A percentile compares a stretch with the other conserved stretches of the same genome.
Evolutionary conservation across 1,284 basidiomycete species (phyloP).

Genomic region (Cutaneotrichosporon cavernicola): DNA sequence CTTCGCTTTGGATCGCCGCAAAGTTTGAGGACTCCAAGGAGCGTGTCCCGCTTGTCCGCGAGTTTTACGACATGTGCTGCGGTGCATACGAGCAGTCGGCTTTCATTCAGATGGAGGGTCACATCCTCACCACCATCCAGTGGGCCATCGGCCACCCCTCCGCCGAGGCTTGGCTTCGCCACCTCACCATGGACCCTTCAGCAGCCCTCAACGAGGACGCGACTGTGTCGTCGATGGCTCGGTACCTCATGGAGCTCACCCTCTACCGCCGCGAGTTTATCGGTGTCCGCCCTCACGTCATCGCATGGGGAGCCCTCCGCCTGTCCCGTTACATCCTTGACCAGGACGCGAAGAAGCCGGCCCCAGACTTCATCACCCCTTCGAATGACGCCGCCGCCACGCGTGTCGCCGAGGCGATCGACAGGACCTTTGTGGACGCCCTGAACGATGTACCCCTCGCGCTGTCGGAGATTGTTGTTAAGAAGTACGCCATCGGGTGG

Average conservation of each 20-base stretch:
- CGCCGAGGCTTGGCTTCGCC: constrained; percentile 92
- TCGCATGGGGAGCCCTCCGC: constrained; percentile 82
- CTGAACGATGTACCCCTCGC: constrained; percentile 67
- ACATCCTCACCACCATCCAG: constrained; percentile 91
- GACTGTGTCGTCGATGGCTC: constrained; percentile 87
- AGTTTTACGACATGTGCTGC: constrained; percentile 90
- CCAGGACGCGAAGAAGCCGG: constrained; percentile 65
- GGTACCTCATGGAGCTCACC: constrained; percentile 98
- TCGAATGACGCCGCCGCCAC: constrained; percentile 38
- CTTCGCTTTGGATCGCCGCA: constrained; percentile 96
- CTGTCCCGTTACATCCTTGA: constrained; percentile 84
- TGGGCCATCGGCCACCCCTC: constrained; percentile 98
- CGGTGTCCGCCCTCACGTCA: constrained; percentile 75
- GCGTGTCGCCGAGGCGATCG: constrained; percentile 70
- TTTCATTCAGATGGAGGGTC: constrained; percentile 94
- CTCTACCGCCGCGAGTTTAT: constrained; percentile 96
- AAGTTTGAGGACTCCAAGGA: constrained; percentile 99
- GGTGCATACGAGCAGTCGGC: constrained; percentile 93
- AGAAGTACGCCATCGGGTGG: constrained; percentile 94
- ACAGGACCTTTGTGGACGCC: constrained; percentile 77
- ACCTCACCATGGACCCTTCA: constrained; percentile 51
- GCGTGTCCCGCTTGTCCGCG: constrained; percentile 90
- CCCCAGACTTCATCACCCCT: constrained; percentile 40
- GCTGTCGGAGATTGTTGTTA: constrained; percentile 56
- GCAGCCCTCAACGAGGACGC: constrained; percentile 70